These are phyloP conservation scores for Astrothelium macrocarpum DNA, from an alignment of 495 filamentous ascomycete genomes.

Conservation along the genomic window DNA sequence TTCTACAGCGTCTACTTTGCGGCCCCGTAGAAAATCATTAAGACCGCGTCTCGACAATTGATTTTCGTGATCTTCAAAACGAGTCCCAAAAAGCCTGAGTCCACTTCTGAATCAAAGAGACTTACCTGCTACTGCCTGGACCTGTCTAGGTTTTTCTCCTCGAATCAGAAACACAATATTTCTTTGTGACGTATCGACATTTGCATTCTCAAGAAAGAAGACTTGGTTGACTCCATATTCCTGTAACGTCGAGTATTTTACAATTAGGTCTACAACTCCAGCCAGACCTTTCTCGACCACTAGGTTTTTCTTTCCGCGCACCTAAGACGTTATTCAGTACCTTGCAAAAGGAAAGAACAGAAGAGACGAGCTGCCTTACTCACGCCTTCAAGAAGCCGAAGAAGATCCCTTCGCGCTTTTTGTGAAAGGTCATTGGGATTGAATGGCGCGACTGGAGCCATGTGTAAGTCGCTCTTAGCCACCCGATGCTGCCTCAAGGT, in stretches of 20 bases:
- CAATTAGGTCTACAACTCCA: constrained; percentile 78
- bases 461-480: neutral
- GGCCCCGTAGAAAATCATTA: constrained; percentile 31
- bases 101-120: too few relatives aligned
- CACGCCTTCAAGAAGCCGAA: constrained; percentile 28
- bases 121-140: constrained; percentile 83
- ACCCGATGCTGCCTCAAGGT: neutral
- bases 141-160: constrained; percentile 75
- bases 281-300: constrained; percentile 86
- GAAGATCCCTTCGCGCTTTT: constrained; percentile 26
- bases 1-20: constrained; percentile 56
- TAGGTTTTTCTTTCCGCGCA: constrained; percentile 96
- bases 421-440: constrained; percentile 26
- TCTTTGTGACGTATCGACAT: constrained; percentile 83
- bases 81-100: too few relatives aligned
- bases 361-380: constrained; percentile 8
- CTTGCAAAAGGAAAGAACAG: neutral
- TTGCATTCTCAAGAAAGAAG: constrained; percentile 89
- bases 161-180: constrained; percentile 90
- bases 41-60: too few relatives aligned
- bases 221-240: constrained; percentile 97
- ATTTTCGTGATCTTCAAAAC: too few relatives aligned
- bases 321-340: constrained; percentile 43
- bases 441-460: constrained; percentile 12
- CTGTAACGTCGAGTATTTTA: constrained; percentile 82